Base-by-base conservation (phyloP, 257 asterid species). In the Cinchona pubescens region DNA sequence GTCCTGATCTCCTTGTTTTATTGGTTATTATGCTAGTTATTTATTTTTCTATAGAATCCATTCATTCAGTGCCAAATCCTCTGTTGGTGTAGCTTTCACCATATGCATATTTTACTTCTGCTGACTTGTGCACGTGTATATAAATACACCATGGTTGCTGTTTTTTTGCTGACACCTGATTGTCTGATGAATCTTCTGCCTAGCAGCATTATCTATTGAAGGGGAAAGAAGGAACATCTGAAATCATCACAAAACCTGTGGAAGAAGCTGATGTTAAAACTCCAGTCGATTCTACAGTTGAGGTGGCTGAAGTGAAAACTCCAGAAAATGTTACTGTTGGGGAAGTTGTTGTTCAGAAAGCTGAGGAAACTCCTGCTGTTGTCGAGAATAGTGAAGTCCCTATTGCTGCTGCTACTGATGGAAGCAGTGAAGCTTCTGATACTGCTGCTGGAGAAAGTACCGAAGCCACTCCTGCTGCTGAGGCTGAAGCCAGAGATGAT, bases 141-240 rank as follows among this genome's bases (percentile, higher is more conserved):
- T 2, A 25, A 15, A 40, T 43, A 34, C 27, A 21, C 56, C 56
- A 37, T 16, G 15, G 48, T 42, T 42, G 7, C 27, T 73, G 21
- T 45, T 27, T 37, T 29, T 73, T 46, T 23, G 21, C 29, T 23
- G 30, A 69, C 16, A 15, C 27, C n/a, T 30, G 38, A 49, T 69
- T 53, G 25, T 14, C 12, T 43, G 0, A n/a, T 74, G n/a, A 69
- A 42, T 71, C 18, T 34, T 71, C 74, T 83, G 74, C 65, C 69
- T 40, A 16, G 63, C 88, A 92, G 98, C 86, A 91, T 69, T 91
- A 92, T 82, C 75, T 91, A 71, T 81, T 92, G 85, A 88, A 85
- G 81, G 90, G 80, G 72, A 83, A 86, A 74, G 91, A 79, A 67
- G 81, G 70, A 15, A 82, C 82, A 40, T 51, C 82, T 30, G 74